Evolutionary conservation across 1,139 yeast species (phyloP).

Genomic region (Blastobotrys capitulatus): DNA sequence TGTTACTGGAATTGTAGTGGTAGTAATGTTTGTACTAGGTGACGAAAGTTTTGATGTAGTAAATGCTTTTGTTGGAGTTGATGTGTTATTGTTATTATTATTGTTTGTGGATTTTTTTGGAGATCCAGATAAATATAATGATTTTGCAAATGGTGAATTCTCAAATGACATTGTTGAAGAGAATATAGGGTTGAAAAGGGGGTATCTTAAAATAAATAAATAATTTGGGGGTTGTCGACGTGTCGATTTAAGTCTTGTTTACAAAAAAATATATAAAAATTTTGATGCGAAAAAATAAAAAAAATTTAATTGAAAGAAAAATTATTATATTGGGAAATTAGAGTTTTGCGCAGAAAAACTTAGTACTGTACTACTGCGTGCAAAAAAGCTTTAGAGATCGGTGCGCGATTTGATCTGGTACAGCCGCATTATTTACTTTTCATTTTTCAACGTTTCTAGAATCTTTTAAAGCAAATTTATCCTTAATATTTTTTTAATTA

Average conservation of each 20-base stretch:
- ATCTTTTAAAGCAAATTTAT: too few relatives aligned
- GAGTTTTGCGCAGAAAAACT: too few relatives aligned
- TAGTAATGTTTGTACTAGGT: background rate
- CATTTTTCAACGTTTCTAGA: too few relatives aligned
- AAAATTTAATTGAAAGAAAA: background rate
- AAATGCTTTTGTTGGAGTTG: background rate
- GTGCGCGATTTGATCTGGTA: too few relatives aligned
- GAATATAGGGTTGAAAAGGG: background rate
- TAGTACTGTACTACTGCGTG: too few relatives aligned
- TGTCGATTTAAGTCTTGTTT: background rate
- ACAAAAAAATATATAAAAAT: too few relatives aligned
- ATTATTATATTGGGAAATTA: background rate
- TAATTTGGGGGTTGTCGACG: background rate
- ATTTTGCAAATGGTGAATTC: conserved; percentile 25
- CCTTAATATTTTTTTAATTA: too few relatives aligned
- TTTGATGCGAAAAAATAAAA: too few relatives aligned
- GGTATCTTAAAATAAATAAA: background rate
- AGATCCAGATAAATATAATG: conserved; percentile 25
- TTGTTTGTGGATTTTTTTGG: conserved; percentile 8
- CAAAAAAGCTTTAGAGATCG: too few relatives aligned
- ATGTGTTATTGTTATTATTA: background rate
- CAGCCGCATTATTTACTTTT: too few relatives aligned
- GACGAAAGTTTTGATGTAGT: background rate
- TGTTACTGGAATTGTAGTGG: too few relatives aligned
- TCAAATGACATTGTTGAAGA: conserved; percentile 27